Evolutionary conservation across 805 yeast species (phyloP), one percentile per base, ranked within the genome.

Genomic region (Saturnispora bothae): DNA sequence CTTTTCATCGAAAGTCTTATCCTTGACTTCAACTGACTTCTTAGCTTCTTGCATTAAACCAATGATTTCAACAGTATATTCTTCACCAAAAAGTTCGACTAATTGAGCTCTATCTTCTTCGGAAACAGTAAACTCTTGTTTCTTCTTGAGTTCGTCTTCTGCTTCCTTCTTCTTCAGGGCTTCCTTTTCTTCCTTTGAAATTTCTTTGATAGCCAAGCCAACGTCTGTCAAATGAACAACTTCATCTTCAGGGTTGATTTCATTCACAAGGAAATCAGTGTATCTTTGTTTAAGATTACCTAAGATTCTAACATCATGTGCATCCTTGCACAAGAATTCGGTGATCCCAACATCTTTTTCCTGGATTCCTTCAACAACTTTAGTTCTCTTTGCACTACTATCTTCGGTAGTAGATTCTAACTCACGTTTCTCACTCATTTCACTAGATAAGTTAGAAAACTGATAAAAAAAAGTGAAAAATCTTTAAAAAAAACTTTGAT

Each of bases 241-340:
- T 2, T 71, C 60, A 1, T 83, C 94, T 17, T 72, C 61, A 22
- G 60, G 48, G 43, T 68, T 80, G 40, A 92, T 80, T 58, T 92
- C 99, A 58, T 86, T 84, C 32, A 92, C 99, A 53, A 84, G 69
- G 56, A 92, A 92, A 56, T 92, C 99, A 10, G 95, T 79, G 59
- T 86, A 88, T 44, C 96, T 66, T 53, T 83, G 94, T 57, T 92
- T 92, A 49, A 92, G 65, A 12, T 71, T 68, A 3, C 97, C 98
- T 14, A 57, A 56, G 46, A 92, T 84, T 3, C 96, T 94, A 26
- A 85, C 60, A 22, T 35, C 33, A 4, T 41, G 34, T 8, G 42
- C 39, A n/a, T 33, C 15, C 27, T 42, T 40, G 21, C 43, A 43
- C 5, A 48, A 25, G 49, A 64, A 88, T 36, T 73, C 73, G 1